Evolutionary conservation across 2,329 filamentous ascomycete species (phyloP).

Genomic region (Nothomitra cinnamomea): DNA sequence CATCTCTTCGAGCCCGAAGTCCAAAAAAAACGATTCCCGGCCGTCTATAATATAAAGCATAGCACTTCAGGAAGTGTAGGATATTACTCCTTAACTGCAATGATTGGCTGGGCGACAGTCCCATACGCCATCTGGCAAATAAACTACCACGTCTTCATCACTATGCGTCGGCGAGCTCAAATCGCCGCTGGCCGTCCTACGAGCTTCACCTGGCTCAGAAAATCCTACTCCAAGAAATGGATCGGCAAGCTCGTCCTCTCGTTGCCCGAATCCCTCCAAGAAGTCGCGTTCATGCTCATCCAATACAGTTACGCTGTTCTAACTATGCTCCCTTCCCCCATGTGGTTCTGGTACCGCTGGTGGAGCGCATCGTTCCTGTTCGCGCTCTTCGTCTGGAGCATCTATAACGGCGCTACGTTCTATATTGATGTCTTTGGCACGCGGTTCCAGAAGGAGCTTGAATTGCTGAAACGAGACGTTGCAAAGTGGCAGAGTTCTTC

Average conservation of each 20-base stretch:
- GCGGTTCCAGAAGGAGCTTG: conserved; percentile 89
- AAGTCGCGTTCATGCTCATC: conserved; percentile 86
- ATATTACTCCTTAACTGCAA: conserved; percentile 63
- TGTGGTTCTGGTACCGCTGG: conserved; percentile 87
- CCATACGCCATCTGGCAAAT: conserved; percentile 92
- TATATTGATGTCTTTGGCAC: conserved; percentile 98
- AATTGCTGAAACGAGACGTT: conserved; percentile 75
- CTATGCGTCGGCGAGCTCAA: conserved; percentile 82
- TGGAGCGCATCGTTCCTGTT: conserved; percentile 62
- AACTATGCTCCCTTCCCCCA: conserved; percentile 84
- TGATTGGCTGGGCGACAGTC: conserved; percentile 88
- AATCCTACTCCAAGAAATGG: conserved; percentile 77
- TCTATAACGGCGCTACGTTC: conserved; percentile 92
- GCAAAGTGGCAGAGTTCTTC: conserved; percentile 63
- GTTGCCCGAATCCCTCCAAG: conserved; percentile 60
- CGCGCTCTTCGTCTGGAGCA: conserved; percentile 79
- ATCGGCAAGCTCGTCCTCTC: conserved; percentile 73
- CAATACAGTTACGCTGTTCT: conserved; percentile 81
- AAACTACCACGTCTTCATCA: conserved; percentile 86
- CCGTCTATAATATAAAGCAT: conserved; percentile 64
- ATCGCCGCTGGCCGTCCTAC: conserved; percentile 91
- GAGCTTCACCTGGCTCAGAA: conserved; percentile 91
- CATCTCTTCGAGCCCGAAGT: conserved; percentile 54
- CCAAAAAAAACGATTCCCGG: conserved; percentile 60
- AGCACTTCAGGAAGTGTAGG: conserved; percentile 52